Base-by-base conservation (phyloP, 2,329 filamentous ascomycete species). In the Hirsutella thompsonii region DNA sequence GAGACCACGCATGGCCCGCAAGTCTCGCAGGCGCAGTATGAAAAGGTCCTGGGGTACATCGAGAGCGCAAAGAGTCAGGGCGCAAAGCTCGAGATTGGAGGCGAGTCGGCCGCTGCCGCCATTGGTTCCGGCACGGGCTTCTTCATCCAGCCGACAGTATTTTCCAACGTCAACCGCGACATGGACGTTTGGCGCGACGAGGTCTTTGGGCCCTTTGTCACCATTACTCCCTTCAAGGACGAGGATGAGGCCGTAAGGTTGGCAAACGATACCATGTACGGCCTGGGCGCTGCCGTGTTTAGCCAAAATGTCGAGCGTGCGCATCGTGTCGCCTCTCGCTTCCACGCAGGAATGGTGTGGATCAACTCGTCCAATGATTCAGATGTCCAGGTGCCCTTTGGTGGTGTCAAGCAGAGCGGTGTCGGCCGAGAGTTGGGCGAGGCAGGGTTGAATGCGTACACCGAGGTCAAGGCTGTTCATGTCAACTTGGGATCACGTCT, bases 1-100 rank as follows among this genome's bases (percentile, higher is more conserved):
- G 67, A 66, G 30, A 85, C 81, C 1, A 83, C 80, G 63, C 82
- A 87, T 53, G 83, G 83, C 0, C 83, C 83, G 0, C 82, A 86
- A 53, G 74, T 86, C 36, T 81, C 79, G 5, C 80, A 80, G 55
- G 59, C 67, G 8, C 83, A 88, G 54, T 83, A 81, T 51, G 80
- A 87, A 39, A 69, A 76, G 32, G 72, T 90, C 2, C 65, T 88
- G 21, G 69, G 68, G 1, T 90, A 81, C 55, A 76, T 89, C 36
- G 74, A 86, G 42, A 55, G 69, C 5, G 83, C 81, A 16, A 83
- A 83, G 52, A 68, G 68, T 4, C 79, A 84, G 53, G 83, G 83
- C n/a, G 80, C 81, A 1, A 82, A 68, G 5, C 66, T 88, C 1
- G 64, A 72, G 18, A 59, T 70, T 2, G 83, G 83, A 13, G 83